These are phyloP conservation scores for Cucurbita ficifolia DNA, from an alignment of 306 rosid genomes.

Conservation along the genomic window DNA sequence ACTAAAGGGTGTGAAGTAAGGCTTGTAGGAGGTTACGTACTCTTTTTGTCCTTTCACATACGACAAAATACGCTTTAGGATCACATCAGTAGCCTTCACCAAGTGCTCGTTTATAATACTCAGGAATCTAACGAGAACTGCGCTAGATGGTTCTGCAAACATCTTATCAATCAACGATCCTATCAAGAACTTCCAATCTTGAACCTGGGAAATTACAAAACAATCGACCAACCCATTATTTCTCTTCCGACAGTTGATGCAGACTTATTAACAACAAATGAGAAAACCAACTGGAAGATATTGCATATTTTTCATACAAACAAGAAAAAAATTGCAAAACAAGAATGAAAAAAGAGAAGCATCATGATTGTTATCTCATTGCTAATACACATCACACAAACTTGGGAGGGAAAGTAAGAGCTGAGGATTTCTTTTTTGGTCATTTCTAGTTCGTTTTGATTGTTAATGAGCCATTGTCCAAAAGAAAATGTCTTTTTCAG, in stretches of 20 bases:
- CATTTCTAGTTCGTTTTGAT: background rate
- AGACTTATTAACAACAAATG: background rate
- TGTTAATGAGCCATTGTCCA: background rate
- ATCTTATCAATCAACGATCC: conserved; percentile 72
- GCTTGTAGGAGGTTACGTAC: conserved; percentile 29
- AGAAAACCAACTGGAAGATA: background rate
- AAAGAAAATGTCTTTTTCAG: background rate
- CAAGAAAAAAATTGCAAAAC: background rate
- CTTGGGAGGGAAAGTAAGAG: background rate
- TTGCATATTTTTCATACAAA: background rate
- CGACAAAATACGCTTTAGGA: conserved; percentile 46
- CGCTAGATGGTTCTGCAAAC: conserved; percentile 86
- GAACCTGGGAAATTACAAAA: conserved; percentile 39
- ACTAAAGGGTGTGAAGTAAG: background rate
- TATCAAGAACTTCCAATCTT: conserved; percentile 53
- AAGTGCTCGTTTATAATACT: conserved; percentile 61
- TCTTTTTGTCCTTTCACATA: conserved; percentile 41
- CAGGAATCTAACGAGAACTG: conserved; percentile 53
- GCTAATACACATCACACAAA: background rate
- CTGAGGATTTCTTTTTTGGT: background rate
- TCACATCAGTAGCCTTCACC: conserved; percentile 49
- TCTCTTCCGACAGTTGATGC: background rate
- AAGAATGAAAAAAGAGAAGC: background rate
- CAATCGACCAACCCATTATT: conserved; percentile 4
- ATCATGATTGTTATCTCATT: background rate